Evolutionary conservation across 148 eudicot species (phyloP).

Genomic region (Camellia granthamiana): DNA sequence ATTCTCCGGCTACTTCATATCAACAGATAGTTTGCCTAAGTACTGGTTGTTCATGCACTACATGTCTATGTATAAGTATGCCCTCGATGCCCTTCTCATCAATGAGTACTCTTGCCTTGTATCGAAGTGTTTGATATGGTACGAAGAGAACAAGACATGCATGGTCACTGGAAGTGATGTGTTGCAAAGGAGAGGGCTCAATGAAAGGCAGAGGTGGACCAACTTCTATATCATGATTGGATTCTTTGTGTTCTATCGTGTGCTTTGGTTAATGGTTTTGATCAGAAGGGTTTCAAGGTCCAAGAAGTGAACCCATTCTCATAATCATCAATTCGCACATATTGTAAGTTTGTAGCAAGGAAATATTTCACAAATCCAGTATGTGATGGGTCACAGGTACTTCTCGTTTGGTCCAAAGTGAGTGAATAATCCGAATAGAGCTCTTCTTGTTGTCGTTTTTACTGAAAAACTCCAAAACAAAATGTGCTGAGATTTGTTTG

Average conservation of each 20-base stretch:
- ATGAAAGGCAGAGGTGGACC: conserved; percentile 74
- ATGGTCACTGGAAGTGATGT: conserved; percentile 82
- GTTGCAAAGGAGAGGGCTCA: conserved; percentile 67
- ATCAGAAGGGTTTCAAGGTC: conserved; percentile 80
- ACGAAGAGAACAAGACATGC: conserved; percentile 54
- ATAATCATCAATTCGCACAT: not conserved
- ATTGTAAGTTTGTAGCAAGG: not conserved
- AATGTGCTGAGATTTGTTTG: too few species aligned
- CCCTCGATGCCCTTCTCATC: conserved; percentile 72
- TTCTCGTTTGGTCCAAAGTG: too few species aligned
- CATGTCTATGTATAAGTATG: conserved; percentile 90
- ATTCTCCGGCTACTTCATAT: conserved; percentile 93
- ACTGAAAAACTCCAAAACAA: too few species aligned
- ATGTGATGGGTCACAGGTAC: too few species aligned
- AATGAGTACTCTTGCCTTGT: conserved; percentile 84
- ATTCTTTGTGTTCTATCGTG: conserved; percentile 73
- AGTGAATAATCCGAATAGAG: too few species aligned
- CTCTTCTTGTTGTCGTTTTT: too few species aligned
- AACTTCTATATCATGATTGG: conserved; percentile 73
- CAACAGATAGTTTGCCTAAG: conserved; percentile 62
- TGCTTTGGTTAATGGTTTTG: conserved; percentile 70
- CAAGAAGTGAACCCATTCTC: conserved; percentile 43
- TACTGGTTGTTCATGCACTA: conserved; percentile 91
- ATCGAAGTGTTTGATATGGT: conserved; percentile 74
- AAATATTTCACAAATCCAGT: too few species aligned